Conservation (phyloP, 257 asterid species). For the Anisodus acutangulus region DNA sequence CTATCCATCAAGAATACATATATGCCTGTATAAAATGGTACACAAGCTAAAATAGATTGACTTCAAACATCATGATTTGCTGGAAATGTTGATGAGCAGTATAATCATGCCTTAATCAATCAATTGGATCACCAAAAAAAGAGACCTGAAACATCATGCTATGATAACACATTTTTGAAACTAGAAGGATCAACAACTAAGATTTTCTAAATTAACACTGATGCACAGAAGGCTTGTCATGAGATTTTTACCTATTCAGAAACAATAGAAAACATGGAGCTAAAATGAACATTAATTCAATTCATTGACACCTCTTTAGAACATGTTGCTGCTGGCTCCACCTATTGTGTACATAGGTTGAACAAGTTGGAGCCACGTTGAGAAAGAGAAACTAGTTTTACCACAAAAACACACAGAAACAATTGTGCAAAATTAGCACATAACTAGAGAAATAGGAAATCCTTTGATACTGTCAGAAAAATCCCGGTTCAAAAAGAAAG, state of each 20-base stretch:
- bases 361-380: background rate
- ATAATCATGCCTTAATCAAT: conserved; percentile 16
- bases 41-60: conserved; percentile 18
- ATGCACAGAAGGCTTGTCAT: background rate
- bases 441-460: background rate
- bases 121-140: background rate
- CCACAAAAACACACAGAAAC: background rate
- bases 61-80: conserved; percentile 15
- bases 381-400: background rate
- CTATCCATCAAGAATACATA: conserved; percentile 2
- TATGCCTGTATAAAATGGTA: background rate
- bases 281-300: background rate
- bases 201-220: background rate
- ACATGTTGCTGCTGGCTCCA: background rate
- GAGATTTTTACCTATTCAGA: conserved; percentile 23
- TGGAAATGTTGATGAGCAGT: background rate
- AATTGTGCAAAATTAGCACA: background rate
- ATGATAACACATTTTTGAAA: conserved; percentile 9
- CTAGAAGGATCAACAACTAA: background rate
- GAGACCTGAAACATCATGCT: background rate
- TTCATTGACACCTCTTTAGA: background rate
- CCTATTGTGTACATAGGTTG: background rate
- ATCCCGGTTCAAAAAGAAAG: background rate
- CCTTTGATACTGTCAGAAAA: background rate
- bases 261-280: background rate